These are phyloP conservation scores for Paxillus rubicundulus DNA, from an alignment of 768 basidiomycete genomes.

Conservation along the genomic window DNA sequence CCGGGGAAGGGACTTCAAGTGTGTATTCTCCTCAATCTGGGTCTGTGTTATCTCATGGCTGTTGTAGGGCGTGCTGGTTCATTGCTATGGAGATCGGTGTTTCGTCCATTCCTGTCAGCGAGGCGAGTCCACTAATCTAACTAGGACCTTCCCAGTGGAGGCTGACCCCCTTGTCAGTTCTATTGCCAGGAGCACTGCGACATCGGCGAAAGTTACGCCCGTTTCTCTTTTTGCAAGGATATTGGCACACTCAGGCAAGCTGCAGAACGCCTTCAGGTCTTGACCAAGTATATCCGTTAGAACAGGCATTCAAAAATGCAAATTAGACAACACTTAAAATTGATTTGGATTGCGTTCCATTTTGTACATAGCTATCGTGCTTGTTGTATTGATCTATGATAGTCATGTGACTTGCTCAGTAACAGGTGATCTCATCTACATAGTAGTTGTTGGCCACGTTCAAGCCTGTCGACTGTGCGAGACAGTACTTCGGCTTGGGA, in stretches of 20 bases:
- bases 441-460: constrained; percentile 3
- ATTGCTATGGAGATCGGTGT: constrained; percentile 88
- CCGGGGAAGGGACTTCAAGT: constrained; percentile 87
- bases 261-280: constrained; percentile 72
- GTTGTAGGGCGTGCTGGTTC: constrained; percentile 86
- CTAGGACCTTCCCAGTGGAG: background rate
- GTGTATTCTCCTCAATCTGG: constrained; percentile 13
- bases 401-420: background rate
- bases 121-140: constrained; percentile 50
- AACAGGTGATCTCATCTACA: background rate
- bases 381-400: background rate
- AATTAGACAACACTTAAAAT: background rate
- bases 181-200: constrained; percentile 84
- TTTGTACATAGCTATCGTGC: background rate
- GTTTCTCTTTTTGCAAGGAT: constrained; percentile 98
- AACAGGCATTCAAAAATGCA: background rate
- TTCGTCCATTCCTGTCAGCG: constrained; percentile 92
- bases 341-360: too few species aligned
- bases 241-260: constrained; percentile 77
- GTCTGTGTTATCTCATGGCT: constrained; percentile 11
- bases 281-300: constrained; percentile 61
- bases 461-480: constrained; percentile 59
- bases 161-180: constrained; percentile 52
- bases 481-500: constrained; percentile 60
- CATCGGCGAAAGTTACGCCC: constrained; percentile 83